Evolutionary conservation across 2,329 filamentous ascomycete genomes (phyloP).

Genomic region (Zalaria obscura): DNA sequence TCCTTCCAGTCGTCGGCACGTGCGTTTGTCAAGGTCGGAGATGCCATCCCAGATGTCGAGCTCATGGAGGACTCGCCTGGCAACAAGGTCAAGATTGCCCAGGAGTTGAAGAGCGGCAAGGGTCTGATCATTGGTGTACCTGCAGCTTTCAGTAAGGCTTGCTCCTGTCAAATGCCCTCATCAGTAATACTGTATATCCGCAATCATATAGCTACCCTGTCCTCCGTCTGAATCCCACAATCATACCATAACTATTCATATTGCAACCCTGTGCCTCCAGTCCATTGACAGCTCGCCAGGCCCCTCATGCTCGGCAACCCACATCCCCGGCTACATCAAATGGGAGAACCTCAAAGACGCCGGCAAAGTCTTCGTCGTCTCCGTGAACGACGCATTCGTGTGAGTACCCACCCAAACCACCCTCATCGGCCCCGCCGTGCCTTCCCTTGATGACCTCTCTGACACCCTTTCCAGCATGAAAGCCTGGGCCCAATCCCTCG

Average conservation of each 20-base stretch:
- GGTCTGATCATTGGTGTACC: slow-evolving; percentile 78
- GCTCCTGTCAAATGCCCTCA: not conserved
- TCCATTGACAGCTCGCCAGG: slow-evolving; percentile 14
- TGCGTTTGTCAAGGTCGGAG: slow-evolving; percentile 59
- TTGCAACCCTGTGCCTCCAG: too few species aligned
- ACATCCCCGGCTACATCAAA: slow-evolving; percentile 78
- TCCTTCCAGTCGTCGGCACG: slow-evolving; percentile 52
- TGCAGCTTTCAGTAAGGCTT: slow-evolving; percentile 25
- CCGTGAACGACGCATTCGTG: slow-evolving; percentile 93
- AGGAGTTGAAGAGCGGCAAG: slow-evolving; percentile 55
- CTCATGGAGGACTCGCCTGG: slow-evolving; percentile 76
- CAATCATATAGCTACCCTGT: not conserved
- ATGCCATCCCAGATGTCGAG: slow-evolving; percentile 62
- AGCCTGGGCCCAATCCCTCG: slow-evolving; percentile 68
- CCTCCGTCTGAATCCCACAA: too few species aligned
- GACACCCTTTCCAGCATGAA: slow-evolving; percentile 51
- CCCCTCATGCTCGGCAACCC: slow-evolving; percentile 50
- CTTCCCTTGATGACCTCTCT: not conserved
- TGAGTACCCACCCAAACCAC: slow-evolving; percentile 23
- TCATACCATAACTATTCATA: too few species aligned
- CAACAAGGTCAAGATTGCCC: slow-evolving; percentile 76
- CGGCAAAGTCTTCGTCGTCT: slow-evolving; percentile 76
- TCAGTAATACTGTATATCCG: slow-evolving; percentile 9
- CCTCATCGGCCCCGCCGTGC: not conserved
- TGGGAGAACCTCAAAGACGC: slow-evolving; percentile 64